A percentile compares a stretch with the other conserved stretches of the same genome.
Evolutionary conservation across 192 early-diverging fungal species (phyloP).

Genomic region (Fimicolochytrium jonesii): DNA sequence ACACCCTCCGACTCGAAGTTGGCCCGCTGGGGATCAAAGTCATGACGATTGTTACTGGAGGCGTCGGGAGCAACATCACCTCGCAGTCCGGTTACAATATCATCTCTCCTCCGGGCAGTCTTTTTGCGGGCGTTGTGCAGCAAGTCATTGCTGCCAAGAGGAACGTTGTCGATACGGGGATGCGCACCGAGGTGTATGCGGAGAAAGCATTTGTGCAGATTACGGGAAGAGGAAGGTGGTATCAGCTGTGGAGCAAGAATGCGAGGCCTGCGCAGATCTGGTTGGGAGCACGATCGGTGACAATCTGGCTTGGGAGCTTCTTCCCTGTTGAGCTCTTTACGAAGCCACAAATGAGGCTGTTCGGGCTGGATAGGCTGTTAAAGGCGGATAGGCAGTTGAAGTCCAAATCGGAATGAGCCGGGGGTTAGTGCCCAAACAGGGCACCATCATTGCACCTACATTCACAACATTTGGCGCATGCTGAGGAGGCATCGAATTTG

Average conservation of each 20-base stretch:
- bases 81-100: background rate
- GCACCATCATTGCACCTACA: no score
- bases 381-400: background rate
- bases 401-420: no score
- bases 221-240: background rate
- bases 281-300: background rate
- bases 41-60: slow-evolving; percentile 3
- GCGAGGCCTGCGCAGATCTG: background rate
- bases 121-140: background rate
- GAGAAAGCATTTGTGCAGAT: background rate
- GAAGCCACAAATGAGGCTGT: background rate
- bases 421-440: no score
- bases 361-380: background rate
- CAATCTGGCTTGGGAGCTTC: background rate
- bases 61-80: background rate
- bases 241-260: background rate
- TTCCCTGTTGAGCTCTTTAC: slow-evolving; percentile 8
- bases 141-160: background rate
- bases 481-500: no score
- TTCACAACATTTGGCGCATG: no score
- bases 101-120: background rate
- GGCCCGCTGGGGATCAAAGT: slow-evolving; percentile 3
- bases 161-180: background rate
- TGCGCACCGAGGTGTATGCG: background rate
- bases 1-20: slow-evolving; percentile 3